These are phyloP conservation scores for Penicillium salamii DNA, from an alignment of 495 filamentous ascomycete species.

Conservation along the genomic window DNA sequence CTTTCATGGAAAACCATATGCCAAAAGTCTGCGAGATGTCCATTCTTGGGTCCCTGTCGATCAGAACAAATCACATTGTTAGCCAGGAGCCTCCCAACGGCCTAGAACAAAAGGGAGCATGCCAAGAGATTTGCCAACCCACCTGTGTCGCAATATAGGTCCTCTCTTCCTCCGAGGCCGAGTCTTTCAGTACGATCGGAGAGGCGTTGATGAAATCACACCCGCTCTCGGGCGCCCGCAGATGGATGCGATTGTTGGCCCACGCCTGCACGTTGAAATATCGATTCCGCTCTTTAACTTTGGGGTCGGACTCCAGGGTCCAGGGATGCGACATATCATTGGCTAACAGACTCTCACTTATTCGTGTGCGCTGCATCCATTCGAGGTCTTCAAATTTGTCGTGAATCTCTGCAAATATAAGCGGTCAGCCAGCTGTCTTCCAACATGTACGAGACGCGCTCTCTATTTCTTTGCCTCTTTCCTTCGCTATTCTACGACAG, in stretches of 20 bases:
- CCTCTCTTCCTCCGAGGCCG: conserved; percentile 47
- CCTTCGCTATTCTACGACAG: conserved; percentile 17
- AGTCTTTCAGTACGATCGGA: conserved; percentile 67
- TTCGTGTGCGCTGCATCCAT: conserved; percentile 43
- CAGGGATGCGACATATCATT: conserved; percentile 42
- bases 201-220: conserved; percentile 97
- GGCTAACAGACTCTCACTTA: conserved; percentile 32
- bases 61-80: neutral
- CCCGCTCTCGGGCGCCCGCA: conserved; percentile 74
- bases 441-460: conserved; percentile 11
- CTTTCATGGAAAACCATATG: conserved; percentile 93
- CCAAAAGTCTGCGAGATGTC: conserved; percentile 75
- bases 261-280: conserved; percentile 86
- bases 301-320: conserved; percentile 50
- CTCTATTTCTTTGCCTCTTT: too few species aligned
- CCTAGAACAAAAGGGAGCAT: too few species aligned
- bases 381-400: conserved; percentile 49
- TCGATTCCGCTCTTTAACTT: conserved; percentile 63
- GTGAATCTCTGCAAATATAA: conserved; percentile 35
- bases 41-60: conserved; percentile 73
- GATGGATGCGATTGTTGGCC: conserved; percentile 78
- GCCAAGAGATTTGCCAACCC: conserved; percentile 18
- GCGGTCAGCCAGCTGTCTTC: conserved; percentile 18
- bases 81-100: conserved; percentile 1
- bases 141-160: conserved; percentile 69